phyloP scores from a whole-genome alignment of 2,329 filamentous ascomycete species.

The Fusarium sp. region DNA sequence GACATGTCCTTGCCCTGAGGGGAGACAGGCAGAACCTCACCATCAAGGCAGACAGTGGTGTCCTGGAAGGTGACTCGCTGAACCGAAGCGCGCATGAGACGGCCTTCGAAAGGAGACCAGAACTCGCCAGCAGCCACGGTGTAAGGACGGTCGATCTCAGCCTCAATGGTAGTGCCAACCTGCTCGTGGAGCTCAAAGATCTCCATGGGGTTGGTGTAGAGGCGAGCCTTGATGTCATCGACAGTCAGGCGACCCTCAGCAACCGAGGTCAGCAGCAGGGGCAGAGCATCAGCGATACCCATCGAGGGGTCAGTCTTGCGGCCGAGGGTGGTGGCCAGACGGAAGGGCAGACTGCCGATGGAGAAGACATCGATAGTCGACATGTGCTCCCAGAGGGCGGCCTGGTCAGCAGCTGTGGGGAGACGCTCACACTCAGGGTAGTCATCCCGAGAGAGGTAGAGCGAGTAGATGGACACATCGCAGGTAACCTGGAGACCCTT shows the following conservation, averaged over 20 bases:
- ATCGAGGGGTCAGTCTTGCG: constrained; percentile 66
- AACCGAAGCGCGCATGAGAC: constrained; percentile 74
- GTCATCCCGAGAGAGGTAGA: constrained; percentile 79
- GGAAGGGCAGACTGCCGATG: constrained; percentile 81
- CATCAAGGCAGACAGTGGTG: constrained; percentile 80
- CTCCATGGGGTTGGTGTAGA: constrained; percentile 82
- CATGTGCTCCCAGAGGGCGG: constrained; percentile 79
- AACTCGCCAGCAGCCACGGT: constrained; percentile 57
- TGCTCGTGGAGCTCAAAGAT: constrained; percentile 89
- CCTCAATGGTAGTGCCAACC: constrained; percentile 76
- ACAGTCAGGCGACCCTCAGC: constrained; percentile 77
- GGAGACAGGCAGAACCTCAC: constrained; percentile 64
- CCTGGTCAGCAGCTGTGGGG: constrained; percentile 75
- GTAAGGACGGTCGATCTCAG: constrained; percentile 80
- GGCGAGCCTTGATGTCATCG: constrained; percentile 75
- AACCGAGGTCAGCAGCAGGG: constrained; percentile 80
- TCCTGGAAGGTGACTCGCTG: constrained; percentile 81
- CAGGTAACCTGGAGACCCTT: constrained; percentile 87
- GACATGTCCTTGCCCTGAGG: constrained; percentile 81
- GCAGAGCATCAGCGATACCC: constrained; percentile 79
- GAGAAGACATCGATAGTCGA: constrained; percentile 82
- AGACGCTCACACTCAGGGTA: constrained; percentile 74
- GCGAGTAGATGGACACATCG: constrained; percentile 82
- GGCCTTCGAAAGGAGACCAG: constrained; percentile 80
- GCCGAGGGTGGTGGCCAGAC: constrained; percentile 70